Percentiles rank a stretch among this genome's conserved stretches.
Evolutionary conservation across 2,329 filamentous ascomycete genomes (phyloP).

Genomic region (Colletotrichum higginsianum): DNA sequence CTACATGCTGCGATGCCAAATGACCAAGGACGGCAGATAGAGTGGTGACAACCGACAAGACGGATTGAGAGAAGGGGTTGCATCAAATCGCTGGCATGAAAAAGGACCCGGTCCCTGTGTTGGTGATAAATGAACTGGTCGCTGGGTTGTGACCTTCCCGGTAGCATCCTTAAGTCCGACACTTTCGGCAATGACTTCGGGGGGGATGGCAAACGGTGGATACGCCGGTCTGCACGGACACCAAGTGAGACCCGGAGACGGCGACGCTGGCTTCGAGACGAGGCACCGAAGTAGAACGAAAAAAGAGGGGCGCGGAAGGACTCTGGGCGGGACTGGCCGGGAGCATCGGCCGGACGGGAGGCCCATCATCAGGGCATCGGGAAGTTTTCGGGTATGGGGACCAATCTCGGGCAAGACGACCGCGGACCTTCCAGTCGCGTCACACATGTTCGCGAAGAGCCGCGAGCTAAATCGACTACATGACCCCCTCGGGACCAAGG

Average conservation of each 20-base stretch:
- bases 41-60: not conserved
- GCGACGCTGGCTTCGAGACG: conserved; percentile 18
- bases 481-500: conserved; percentile 27
- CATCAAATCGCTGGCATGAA: not conserved
- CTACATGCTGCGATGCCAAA: conserved; percentile 20
- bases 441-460: conserved; percentile 9
- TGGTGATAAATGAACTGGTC: not conserved
- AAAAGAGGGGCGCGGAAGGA: conserved; percentile 10
- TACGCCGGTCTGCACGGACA: conserved; percentile 20
- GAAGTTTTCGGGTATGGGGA: conserved; percentile 25
- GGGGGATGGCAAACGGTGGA: conserved; percentile 16
- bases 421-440: conserved; percentile 7
- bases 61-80: not conserved
- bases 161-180: conserved; percentile 10
- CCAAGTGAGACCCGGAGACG: conserved; percentile 14
- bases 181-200: conserved; percentile 21
- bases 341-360: conserved; percentile 28
- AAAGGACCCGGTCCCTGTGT: not conserved
- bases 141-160: not conserved
- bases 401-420: conserved; percentile 15
- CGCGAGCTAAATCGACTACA: conserved; percentile 10
- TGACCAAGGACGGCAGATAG: not conserved
- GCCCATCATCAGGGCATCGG: conserved; percentile 26
- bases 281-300: conserved; percentile 31
- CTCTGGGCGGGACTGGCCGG: not conserved